These are phyloP conservation scores for Russula sp. DNA, from an alignment of 768 basidiomycete genomes.

Conservation along the genomic window DNA sequence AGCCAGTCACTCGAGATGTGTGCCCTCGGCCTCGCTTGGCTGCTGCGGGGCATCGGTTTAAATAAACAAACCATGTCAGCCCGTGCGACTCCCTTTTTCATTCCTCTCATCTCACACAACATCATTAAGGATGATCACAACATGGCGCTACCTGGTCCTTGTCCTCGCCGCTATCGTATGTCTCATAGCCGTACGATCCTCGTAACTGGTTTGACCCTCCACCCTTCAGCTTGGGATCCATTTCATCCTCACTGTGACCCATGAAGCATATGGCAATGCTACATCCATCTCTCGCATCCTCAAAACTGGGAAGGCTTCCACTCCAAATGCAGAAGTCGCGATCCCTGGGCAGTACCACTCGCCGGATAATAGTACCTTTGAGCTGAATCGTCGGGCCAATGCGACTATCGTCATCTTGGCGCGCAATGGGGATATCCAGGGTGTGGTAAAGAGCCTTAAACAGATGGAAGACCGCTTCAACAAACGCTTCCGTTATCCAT, in stretches of 20 bases:
- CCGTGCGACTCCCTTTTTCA: not conserved
- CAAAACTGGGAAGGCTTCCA: constrained; percentile 15
- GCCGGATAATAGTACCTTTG: constrained; percentile 18
- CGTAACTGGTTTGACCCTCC: not conserved
- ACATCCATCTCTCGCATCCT: constrained; percentile 38
- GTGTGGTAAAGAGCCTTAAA: constrained; percentile 42
- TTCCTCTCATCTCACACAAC: not conserved
- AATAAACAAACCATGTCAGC: not conserved
- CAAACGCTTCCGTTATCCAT: constrained; percentile 62
- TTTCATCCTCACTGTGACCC: constrained; percentile 44
- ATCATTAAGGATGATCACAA: constrained; percentile 43
- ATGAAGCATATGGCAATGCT: constrained; percentile 41
- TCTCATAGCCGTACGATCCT: not conserved
- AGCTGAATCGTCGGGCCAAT: constrained; percentile 37
- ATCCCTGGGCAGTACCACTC: constrained; percentile 30
- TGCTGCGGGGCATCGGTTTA: not conserved
- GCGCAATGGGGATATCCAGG: constrained; percentile 37
- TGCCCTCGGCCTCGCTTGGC: no score
- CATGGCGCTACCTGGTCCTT: constrained; percentile 50
- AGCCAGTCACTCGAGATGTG: no score
- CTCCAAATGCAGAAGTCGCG: constrained; percentile 38
- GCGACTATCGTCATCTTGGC: constrained; percentile 51
- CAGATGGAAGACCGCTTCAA: constrained; percentile 57
- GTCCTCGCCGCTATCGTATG: constrained; percentile 30
- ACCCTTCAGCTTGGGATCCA: constrained; percentile 44